Conservation (phyloP, 441 rosid species). For the Jatropha multifida region DNA sequence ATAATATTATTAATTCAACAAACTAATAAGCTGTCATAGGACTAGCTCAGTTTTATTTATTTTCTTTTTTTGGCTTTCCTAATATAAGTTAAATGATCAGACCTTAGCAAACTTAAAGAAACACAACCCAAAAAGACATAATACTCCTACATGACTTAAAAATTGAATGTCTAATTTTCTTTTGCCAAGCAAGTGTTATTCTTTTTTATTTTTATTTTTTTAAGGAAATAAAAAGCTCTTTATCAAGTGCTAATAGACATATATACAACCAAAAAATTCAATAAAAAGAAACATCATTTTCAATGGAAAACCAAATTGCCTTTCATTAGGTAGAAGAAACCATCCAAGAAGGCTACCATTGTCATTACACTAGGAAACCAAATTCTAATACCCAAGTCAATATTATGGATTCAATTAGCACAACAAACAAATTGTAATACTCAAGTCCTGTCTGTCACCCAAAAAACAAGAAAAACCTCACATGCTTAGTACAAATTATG, state of each 20-base stretch:
- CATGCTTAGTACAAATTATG: background rate
- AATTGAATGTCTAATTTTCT: background rate
- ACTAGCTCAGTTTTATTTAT: too few species aligned
- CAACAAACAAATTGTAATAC: constrained; percentile 2
- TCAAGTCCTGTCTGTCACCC: background rate
- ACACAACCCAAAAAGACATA: too few species aligned
- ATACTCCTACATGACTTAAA: background rate
- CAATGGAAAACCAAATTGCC: constrained; percentile 16
- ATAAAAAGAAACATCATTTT: background rate
- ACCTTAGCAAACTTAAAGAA: too few species aligned
- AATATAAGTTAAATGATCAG: background rate
- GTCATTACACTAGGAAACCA: constrained; percentile 3
- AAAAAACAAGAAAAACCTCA: background rate
- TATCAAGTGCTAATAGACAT: background rate
- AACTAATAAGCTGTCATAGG: too few species aligned
- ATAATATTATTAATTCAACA: too few species aligned
- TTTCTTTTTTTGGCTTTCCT: background rate
- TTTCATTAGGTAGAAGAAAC: constrained; percentile 11
- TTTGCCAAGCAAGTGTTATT: background rate
- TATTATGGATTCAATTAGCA: background rate
- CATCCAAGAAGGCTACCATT: background rate
- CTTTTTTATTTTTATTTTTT: too few species aligned
- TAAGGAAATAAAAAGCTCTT: too few species aligned
- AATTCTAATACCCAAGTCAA: constrained; percentile 1
- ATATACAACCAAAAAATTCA: background rate